Base-by-base conservation (phyloP, 148 eudicot genomes). In the Pharnaceum exiguum region DNA sequence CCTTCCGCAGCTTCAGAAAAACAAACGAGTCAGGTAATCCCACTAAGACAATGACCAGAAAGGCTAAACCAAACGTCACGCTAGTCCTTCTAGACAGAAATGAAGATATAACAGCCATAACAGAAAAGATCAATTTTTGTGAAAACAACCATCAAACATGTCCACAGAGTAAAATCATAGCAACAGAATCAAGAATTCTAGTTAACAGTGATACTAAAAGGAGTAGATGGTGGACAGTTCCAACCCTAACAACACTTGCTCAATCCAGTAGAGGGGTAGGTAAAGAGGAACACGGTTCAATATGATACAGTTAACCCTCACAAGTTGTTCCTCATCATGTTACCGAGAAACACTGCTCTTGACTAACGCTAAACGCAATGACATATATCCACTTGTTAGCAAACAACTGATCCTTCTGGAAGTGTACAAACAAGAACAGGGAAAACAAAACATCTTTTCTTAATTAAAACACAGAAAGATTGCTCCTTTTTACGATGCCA, bases 1-100 rank as follows among this genome's bases (percentile, higher is more conserved):
- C 96, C 59, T 86, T 85, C 17, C 83, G 76, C 27, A 83, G 78
- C 96, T 89, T 70, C 66, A 75, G 55, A 42, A 50, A 40, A 16
- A 67, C 19, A 52, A 69, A 16, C 21, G 40, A 31, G n/a, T n/a
- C n/a, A 50, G 18, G 23, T 23, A 49, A 23, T 10, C 24, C n/a
- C 15, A 50, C 1, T 27, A 6, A 43, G 5, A 50, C 28, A 29
- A 50, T 25, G n/a, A 3, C 27, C 35, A 5, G 17, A 51, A 51
- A 7, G 22, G 3, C 22, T 3, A 8, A 40, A 17, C 7, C 15
- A 26, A 9, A 26, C 31, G 23, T 31, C 18, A 18, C 33, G 0
- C 17, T 5, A 4, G 17, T 4, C n/a, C 4, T 7, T 27, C 37
- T 31, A 28, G 12, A 2, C 49, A 27, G 16, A 24, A 46, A n/a